These are phyloP conservation scores for Letharia columbiana DNA, from an alignment of 495 filamentous ascomycete genomes.

Conservation along the genomic window DNA sequence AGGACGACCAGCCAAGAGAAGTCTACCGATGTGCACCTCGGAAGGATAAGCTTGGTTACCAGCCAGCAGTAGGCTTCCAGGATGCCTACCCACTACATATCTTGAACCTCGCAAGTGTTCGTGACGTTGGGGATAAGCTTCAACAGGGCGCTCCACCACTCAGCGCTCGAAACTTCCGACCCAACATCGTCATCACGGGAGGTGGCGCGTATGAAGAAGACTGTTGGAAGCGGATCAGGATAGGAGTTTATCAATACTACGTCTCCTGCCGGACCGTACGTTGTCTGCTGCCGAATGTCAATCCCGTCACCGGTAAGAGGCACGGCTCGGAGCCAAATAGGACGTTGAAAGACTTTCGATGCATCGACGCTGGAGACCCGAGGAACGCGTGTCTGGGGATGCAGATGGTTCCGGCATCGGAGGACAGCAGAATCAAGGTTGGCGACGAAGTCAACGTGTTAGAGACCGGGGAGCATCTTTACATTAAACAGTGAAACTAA, in stretches of 20 bases:
- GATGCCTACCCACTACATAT: constrained; percentile 88
- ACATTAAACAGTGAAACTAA: constrained; percentile 38
- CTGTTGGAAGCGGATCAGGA: constrained; percentile 62
- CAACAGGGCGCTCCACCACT: constrained; percentile 50
- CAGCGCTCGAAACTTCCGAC: constrained; percentile 64
- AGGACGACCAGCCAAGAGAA: constrained; percentile 45
- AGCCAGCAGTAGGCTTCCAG: constrained; percentile 69
- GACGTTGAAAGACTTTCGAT: constrained; percentile 58
- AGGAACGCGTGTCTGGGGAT: constrained; percentile 72
- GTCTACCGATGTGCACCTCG: constrained; percentile 69
- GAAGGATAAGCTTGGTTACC: constrained; percentile 61
- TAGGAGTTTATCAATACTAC: constrained; percentile 44
- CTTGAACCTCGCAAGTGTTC: constrained; percentile 64
- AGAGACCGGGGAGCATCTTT: constrained; percentile 55
- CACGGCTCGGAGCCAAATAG: constrained; percentile 65
- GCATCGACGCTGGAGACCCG: constrained; percentile 65
- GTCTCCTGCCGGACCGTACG: constrained; percentile 68
- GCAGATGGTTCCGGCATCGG: constrained; percentile 61
- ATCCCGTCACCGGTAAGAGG: constrained; percentile 61
- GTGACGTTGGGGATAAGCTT: constrained; percentile 48
- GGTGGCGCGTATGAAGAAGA: constrained; percentile 63
- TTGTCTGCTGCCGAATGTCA: constrained; percentile 77
- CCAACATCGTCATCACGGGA: constrained; percentile 71
- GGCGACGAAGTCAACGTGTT: constrained; percentile 53
- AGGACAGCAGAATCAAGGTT: constrained; percentile 43